Conservation (phyloP, 208 protist species). For the Phytomonas francai region DNA sequence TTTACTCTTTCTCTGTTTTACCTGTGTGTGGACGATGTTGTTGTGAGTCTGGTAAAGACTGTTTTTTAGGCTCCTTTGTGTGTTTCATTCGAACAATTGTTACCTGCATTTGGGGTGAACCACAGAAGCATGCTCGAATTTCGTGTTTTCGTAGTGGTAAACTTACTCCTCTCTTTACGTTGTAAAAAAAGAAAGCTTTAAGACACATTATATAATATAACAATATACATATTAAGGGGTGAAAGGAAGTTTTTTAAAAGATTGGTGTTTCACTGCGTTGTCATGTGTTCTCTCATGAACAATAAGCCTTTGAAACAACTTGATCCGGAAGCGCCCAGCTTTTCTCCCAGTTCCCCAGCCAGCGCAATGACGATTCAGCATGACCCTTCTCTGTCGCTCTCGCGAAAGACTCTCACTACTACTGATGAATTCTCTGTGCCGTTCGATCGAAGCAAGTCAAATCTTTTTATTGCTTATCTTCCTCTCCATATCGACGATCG, state of each 20-base stretch:
- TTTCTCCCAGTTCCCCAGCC: background rate
- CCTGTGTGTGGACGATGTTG: background rate
- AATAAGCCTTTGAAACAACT: background rate
- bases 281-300: background rate
- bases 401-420: background rate
- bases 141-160: background rate
- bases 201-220: background rate
- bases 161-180: background rate
- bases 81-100: background rate
- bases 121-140: background rate
- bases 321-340: background rate
- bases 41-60: background rate
- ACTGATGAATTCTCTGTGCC: slow-evolving; percentile 8
- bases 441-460: slow-evolving; percentile 23
- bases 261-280: background rate
- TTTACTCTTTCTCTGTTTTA: background rate
- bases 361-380: background rate
- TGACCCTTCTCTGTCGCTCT: background rate
- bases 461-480: slow-evolving; percentile 39
- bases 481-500: slow-evolving; percentile 23
- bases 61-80: background rate
- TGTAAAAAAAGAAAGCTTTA: background rate
- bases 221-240: background rate
- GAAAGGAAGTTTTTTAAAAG: background rate
- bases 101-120: background rate